Evolutionary conservation across 2,329 filamentous ascomycete species (phyloP).

Genomic region (Chalaropsis thielavioides): DNA sequence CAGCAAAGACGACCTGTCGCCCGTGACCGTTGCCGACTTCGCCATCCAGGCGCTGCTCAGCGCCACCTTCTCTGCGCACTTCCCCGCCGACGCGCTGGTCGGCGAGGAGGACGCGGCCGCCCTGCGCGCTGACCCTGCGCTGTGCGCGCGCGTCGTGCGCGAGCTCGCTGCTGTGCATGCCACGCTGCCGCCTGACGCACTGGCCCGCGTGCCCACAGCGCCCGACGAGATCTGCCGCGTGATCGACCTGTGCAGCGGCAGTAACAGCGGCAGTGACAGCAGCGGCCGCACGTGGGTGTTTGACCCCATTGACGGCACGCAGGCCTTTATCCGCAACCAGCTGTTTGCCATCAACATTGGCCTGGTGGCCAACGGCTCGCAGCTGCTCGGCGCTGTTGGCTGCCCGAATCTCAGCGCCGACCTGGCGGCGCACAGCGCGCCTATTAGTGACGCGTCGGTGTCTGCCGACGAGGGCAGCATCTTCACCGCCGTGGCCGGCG

Average conservation of each 20-base stretch:
- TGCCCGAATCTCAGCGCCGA: constrained; percentile 33
- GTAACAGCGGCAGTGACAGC: constrained; percentile 27
- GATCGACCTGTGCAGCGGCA: constrained; percentile 36
- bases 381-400: constrained; percentile 37
- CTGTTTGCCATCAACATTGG: constrained; percentile 45
- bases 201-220: constrained; percentile 25
- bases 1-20: constrained; percentile 40
- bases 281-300: constrained; percentile 40
- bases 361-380: constrained; percentile 35
- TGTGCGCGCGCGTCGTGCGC: constrained; percentile 35
- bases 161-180: constrained; percentile 25
- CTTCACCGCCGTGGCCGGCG: constrained; percentile 34
- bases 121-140: constrained; percentile 29
- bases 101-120: constrained; percentile 41
- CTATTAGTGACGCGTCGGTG: constrained; percentile 31
- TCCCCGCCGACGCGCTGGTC: constrained; percentile 38
- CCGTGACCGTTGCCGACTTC: constrained; percentile 46
- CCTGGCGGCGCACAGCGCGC: constrained; percentile 28
- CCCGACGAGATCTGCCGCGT: constrained; percentile 36
- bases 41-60: constrained; percentile 43
- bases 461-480: constrained; percentile 35
- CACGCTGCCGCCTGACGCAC: constrained; percentile 21
- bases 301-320: constrained; percentile 46
- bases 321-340: constrained; percentile 39
- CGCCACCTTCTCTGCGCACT: constrained; percentile 34